A percentile compares a stretch with the other conserved stretches of the same genome.
Conservation (phyloP, 495 filamentous ascomycete species). For the Podospora sp. region DNA sequence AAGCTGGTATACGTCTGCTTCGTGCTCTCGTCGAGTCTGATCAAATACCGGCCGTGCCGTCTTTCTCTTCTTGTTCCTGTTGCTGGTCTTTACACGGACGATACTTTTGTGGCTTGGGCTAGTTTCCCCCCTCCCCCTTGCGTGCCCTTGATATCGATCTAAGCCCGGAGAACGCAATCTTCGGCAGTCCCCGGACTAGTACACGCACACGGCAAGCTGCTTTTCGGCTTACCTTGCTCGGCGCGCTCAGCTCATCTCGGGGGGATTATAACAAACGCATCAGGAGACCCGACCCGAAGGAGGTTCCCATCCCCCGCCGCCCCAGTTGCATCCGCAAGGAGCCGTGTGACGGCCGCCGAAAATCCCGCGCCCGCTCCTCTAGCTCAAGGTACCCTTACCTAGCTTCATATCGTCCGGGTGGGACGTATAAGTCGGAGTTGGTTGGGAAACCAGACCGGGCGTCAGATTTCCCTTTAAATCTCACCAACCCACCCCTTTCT, state of each 20-base stretch:
- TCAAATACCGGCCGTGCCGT: neutral
- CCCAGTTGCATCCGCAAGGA: neutral
- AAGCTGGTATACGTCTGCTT: neutral
- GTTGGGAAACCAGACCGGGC: neutral
- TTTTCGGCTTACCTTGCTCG: neutral
- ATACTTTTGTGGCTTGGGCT: slow-evolving; percentile 6
- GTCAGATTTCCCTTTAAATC: neutral
- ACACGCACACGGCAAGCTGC: slow-evolving; percentile 1
- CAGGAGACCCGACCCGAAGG: neutral
- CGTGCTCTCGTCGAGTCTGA: neutral
- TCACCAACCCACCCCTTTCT: neutral
- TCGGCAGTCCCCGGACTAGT: neutral
- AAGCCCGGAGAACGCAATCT: neutral
- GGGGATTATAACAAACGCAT: neutral
- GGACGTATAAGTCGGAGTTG: slow-evolving; percentile 13
- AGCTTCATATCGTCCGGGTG: neutral
- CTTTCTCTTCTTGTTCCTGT: neutral
- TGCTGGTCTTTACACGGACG: neutral
- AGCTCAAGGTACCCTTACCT: neutral
- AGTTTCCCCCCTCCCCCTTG: neutral
- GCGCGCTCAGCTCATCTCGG: neutral
- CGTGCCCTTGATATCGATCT: neutral
- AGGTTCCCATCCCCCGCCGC: neutral
- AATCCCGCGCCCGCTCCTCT: slow-evolving; percentile 11
- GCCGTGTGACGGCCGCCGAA: neutral